phyloP scores from a whole-genome alignment of 805 yeast species.

The Metschnikowia amazonensis region DNA sequence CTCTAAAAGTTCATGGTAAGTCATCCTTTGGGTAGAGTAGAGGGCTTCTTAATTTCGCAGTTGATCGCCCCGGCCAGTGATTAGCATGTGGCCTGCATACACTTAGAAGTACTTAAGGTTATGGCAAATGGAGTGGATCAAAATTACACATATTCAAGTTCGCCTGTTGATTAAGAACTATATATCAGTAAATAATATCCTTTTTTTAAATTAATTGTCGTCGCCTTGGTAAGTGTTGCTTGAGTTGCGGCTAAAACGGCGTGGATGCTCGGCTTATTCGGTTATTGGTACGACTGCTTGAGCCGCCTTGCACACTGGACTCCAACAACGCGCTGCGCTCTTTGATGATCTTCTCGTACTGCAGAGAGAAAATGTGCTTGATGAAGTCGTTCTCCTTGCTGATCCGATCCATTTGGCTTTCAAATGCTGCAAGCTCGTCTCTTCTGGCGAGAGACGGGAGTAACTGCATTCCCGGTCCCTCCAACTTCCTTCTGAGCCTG shows the following conservation, averaged over 20 bases:
- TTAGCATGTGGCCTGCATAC: not conserved
- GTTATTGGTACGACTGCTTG: slow-evolving; percentile 31
- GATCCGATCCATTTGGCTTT: slow-evolving; percentile 24
- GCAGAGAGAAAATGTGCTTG: slow-evolving; percentile 25
- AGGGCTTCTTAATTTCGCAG: not conserved
- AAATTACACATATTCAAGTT: not conserved
- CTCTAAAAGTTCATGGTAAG: not conserved
- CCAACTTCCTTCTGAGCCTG: slow-evolving; percentile 21
- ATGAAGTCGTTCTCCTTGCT: slow-evolving; percentile 30
- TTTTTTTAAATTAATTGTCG: not conserved
- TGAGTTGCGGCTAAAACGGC: slow-evolving; percentile 21
- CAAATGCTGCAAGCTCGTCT: slow-evolving; percentile 31
- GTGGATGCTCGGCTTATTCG: slow-evolving; percentile 40
- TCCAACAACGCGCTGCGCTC: slow-evolving; percentile 34
- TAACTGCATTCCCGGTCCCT: slow-evolving; percentile 34
- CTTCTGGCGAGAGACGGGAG: slow-evolving; percentile 33
- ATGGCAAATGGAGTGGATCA: not conserved
- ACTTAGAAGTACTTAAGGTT: not conserved
- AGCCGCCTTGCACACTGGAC: slow-evolving; percentile 22
- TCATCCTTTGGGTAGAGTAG: not conserved
- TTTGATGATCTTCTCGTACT: slow-evolving; percentile 31
- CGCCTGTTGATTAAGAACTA: not conserved
- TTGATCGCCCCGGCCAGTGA: not conserved
- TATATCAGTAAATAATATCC: not conserved
- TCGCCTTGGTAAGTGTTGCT: not conserved